Percentiles rank a stretch among this genome's conserved stretches.
Conservation (phyloP, 2,329 filamentous ascomycete species). For the Venturia pyrina region DNA sequence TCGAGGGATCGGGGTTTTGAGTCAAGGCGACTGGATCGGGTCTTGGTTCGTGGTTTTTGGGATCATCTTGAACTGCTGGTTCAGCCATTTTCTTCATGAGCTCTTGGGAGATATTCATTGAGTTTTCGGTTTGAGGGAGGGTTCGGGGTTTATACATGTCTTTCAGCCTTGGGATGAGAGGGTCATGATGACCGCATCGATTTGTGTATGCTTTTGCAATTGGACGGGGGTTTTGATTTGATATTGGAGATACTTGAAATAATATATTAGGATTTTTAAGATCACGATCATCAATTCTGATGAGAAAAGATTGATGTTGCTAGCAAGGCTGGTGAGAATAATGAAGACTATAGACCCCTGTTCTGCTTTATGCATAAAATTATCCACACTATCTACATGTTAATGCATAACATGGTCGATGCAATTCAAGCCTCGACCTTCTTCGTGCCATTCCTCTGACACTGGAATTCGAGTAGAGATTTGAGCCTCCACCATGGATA, state of each 20-base stretch:
- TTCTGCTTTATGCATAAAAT: not conserved
- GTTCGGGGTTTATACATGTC: not conserved
- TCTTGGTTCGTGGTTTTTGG: slow-evolving; percentile 12
- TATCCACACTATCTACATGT: not conserved
- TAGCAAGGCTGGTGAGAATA: not conserved
- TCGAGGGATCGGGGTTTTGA: slow-evolving; percentile 18
- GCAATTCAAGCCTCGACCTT: not conserved
- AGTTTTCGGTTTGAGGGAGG: not conserved
- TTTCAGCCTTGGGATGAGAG: not conserved
- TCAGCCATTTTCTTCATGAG: not conserved
- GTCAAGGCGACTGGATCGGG: slow-evolving; percentile 22
- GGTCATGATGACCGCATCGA: slow-evolving; percentile 4
- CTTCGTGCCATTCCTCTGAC: not conserved
- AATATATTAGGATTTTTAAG: not conserved
- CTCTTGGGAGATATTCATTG: not conserved
- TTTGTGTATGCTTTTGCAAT: not conserved
- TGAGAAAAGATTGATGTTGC: not conserved
- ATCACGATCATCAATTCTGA: not conserved
- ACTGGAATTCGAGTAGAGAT: not conserved
- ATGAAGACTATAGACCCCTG: not conserved
- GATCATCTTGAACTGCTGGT: slow-evolving; percentile 4
- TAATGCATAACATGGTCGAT: not conserved
- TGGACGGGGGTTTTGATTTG: not conserved
- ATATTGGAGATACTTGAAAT: not conserved
- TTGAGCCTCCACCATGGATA: not conserved